Base-by-base conservation (phyloP, 202 grass and related monocot species). In the Brachypodium distachyon region DNA sequence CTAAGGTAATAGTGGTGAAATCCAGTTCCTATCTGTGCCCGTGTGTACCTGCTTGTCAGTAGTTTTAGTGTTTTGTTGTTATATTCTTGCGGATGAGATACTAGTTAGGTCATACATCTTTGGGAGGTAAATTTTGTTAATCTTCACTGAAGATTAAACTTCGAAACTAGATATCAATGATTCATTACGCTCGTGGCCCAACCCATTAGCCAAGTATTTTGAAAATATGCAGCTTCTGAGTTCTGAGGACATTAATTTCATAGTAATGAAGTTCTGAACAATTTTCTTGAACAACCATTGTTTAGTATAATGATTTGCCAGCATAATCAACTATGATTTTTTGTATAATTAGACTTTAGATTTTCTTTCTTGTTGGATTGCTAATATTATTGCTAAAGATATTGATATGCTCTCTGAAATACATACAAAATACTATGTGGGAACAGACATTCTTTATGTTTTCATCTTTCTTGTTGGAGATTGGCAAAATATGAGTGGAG, bases 1-100 rank as follows among this genome's bases (percentile, higher is more conserved):
- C 12, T 21, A 88, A 88, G 81, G 86, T 88, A 88, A 66, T 34
- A 44, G 6, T 28, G 39, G 26, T n/a, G 4, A 26, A 41, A 60
- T 33, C 40, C 39, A 55, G 12, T 36, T 79, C 6, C 4, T 49
- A 27, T 1, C 7, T 7, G 6, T 60, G 49, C 28, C 44, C 29
- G 29, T 58, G 29, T 58, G 54, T 57, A 33, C 1, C 32, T 32
- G 21, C 39, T 75, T 13, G 50, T n/a, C n/a, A n/a, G 3, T 25
- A 14, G 10, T 61, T 58, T 75, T 26, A 5, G 2, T 37, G 73
- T 29, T 13, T 29, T 77, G 42, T 66, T 66, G 52, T 28, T 33
- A 26, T 48, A 14, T 13, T 64, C 31, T 38, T 12, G 42, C 41
- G 28, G 4, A 79, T 43, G 18, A 17, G n/a, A 67, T 67, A n/a